Conservation (phyloP, 2,329 filamentous ascomycete genomes). For the Scortechinia acanthostroma region DNA sequence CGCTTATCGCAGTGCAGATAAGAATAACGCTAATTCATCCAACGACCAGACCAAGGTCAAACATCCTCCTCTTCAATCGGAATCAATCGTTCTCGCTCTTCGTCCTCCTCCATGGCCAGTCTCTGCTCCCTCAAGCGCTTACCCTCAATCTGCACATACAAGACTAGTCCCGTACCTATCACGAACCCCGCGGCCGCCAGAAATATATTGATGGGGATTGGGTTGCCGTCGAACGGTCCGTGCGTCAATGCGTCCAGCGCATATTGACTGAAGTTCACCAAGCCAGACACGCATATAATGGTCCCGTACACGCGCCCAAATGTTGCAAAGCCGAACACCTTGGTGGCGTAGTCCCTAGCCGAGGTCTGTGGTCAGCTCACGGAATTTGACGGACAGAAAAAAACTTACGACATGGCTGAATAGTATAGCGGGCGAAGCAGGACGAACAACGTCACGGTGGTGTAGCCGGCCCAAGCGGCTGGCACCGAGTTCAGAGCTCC, state of each 20-base stretch:
- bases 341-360: slow-evolving; percentile 62
- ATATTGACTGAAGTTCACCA: slow-evolving; percentile 66
- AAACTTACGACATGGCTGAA: slow-evolving; percentile 56
- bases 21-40: too few relatives aligned
- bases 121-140: slow-evolving; percentile 3
- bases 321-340: slow-evolving; percentile 74
- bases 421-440: slow-evolving; percentile 72
- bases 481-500: slow-evolving; percentile 62
- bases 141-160: slow-evolving; percentile 33
- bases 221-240: slow-evolving; percentile 49
- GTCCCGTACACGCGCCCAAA: slow-evolving; percentile 75
- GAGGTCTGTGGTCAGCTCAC: not conserved
- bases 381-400: not conserved
- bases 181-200: slow-evolving; percentile 43
- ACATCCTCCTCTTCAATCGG: too few relatives aligned
- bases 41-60: too few relatives aligned
- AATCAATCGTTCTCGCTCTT: too few relatives aligned
- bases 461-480: slow-evolving; percentile 53
- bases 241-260: slow-evolving; percentile 65
- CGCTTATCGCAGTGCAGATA: too few relatives aligned
- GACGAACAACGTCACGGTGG: slow-evolving; percentile 63
- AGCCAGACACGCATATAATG: slow-evolving; percentile 65
- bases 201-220: slow-evolving; percentile 54
- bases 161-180: slow-evolving; percentile 45
- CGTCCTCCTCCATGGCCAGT: not conserved